A percentile compares a stretch with the other conserved stretches of the same genome.
phyloP scores from a whole-genome alignment of 176 grass and related monocot species.

The Oryza meyeriana region DNA sequence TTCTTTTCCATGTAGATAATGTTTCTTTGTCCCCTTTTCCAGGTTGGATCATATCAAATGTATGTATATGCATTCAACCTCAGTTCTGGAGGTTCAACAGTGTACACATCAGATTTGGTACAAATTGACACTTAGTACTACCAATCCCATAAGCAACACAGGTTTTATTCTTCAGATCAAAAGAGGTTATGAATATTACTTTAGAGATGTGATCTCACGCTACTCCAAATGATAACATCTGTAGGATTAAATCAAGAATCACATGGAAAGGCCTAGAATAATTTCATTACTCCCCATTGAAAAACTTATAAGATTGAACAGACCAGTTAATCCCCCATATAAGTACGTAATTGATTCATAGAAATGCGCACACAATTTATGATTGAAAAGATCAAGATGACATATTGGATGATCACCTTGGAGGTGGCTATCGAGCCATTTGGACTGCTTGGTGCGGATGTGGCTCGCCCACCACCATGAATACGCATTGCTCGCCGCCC shows the following conservation, averaged over 20 bases:
- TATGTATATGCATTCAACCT: background rate
- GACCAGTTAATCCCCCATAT: background rate
- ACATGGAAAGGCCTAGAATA: background rate
- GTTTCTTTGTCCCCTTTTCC: background rate
- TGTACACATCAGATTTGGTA: background rate
- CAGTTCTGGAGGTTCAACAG: background rate
- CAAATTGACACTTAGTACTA: background rate
- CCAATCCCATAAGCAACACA: background rate
- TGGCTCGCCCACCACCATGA: conserved; percentile 79
- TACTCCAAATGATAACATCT: background rate
- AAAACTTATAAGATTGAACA: background rate
- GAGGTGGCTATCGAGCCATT: conserved; percentile 70
- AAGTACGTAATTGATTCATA: background rate
- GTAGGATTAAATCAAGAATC: background rate
- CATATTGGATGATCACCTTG: conserved; percentile 31
- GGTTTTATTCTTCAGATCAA: conserved; percentile 1
- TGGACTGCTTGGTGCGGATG: conserved; percentile 66
- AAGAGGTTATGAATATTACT: background rate
- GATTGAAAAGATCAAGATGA: background rate
- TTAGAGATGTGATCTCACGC: background rate
- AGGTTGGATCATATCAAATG: background rate
- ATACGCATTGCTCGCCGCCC: conserved; percentile 59
- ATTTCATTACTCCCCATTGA: background rate
- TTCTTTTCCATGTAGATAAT: background rate
- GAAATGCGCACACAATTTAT: background rate